These are phyloP conservation scores for Exutisphaerella laricina DNA, from an alignment of 2,329 filamentous ascomycete species.

Conservation along the genomic window DNA sequence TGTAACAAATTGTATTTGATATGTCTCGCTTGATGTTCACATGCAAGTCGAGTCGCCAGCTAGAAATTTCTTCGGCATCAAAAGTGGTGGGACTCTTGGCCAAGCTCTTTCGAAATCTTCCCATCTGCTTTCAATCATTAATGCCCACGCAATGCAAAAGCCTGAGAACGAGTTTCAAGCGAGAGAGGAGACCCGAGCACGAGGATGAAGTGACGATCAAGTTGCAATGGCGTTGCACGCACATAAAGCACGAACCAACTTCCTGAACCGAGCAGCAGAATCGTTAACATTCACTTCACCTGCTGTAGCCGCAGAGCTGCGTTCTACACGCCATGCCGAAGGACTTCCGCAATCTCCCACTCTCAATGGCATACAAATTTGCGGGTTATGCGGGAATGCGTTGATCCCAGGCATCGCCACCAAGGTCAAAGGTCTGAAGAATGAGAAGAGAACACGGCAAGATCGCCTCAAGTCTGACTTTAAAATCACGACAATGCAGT, in stretches of 20 bases:
- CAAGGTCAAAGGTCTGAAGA: neutral
- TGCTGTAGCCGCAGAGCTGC: conserved; percentile 14
- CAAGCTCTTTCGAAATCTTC: neutral
- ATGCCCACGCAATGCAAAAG: neutral
- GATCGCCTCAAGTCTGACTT: conserved; percentile 3
- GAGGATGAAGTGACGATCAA: too few species aligned
- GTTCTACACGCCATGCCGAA: conserved; percentile 24
- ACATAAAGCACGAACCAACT: neutral
- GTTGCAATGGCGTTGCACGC: neutral
- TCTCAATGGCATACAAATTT: conserved; percentile 49
- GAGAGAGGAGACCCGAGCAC: too few species aligned
- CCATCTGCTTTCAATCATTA: neutral
- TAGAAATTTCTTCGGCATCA: neutral
- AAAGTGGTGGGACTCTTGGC: neutral
- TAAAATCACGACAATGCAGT: conserved; percentile 6
- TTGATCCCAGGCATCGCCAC: conserved; percentile 46
- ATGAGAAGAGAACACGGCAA: conserved; percentile 5
- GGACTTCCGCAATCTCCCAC: conserved; percentile 8
- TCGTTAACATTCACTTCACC: conserved; percentile 10
- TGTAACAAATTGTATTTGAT: neutral
- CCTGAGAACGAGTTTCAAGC: too few species aligned
- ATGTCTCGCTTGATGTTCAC: neutral
- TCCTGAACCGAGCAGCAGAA: conserved; percentile 6
- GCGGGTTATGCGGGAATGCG: conserved; percentile 57
- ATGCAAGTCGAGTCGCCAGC: neutral